A percentile compares a stretch with the other conserved stretches of the same genome.
phyloP scores from a whole-genome alignment of 306 rosid species.

The Boehmeria nivea region DNA sequence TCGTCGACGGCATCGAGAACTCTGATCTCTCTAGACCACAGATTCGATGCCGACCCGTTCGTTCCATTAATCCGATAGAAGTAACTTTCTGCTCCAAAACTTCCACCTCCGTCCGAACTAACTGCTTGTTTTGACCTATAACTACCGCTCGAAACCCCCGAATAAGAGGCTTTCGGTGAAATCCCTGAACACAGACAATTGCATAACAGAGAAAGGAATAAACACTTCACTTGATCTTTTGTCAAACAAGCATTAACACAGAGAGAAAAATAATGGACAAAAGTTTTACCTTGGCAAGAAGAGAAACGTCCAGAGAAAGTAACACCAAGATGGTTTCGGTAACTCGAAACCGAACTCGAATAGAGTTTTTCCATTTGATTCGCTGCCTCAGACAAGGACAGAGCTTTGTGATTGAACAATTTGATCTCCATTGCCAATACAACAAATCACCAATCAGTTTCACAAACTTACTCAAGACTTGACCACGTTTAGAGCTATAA shows the following conservation, averaged over 20 bases:
- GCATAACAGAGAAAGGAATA: no score
- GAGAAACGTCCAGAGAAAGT: slow-evolving; percentile 37
- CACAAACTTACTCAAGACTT: no score
- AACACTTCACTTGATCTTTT: no score
- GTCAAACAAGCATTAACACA: neutral
- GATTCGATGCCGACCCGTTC: slow-evolving; percentile 37
- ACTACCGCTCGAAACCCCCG: slow-evolving; percentile 33
- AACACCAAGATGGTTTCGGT: slow-evolving; percentile 31
- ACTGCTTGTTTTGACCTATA: slow-evolving; percentile 33
- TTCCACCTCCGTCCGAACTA: slow-evolving; percentile 38
- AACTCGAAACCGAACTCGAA: slow-evolving; percentile 27
- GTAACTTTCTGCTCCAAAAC: slow-evolving; percentile 30
- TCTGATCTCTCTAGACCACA: slow-evolving; percentile 40
- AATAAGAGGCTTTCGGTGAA: slow-evolving; percentile 30
- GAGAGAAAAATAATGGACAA: no score
- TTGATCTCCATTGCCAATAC: slow-evolving; percentile 46
- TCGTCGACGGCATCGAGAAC: slow-evolving; percentile 74
- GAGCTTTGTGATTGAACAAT: slow-evolving; percentile 35
- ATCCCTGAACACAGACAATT: slow-evolving; percentile 36
- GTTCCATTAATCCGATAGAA: slow-evolving; percentile 41
- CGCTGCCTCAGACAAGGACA: slow-evolving; percentile 41
- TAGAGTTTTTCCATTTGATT: slow-evolving; percentile 25
- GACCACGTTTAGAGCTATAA: no score
- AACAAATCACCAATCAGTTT: no score
- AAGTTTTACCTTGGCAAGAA: slow-evolving; percentile 56